These are phyloP conservation scores for Pseudogymnoascus sp. DNA, from an alignment of 2,329 filamentous ascomycete species.

Conservation along the genomic window DNA sequence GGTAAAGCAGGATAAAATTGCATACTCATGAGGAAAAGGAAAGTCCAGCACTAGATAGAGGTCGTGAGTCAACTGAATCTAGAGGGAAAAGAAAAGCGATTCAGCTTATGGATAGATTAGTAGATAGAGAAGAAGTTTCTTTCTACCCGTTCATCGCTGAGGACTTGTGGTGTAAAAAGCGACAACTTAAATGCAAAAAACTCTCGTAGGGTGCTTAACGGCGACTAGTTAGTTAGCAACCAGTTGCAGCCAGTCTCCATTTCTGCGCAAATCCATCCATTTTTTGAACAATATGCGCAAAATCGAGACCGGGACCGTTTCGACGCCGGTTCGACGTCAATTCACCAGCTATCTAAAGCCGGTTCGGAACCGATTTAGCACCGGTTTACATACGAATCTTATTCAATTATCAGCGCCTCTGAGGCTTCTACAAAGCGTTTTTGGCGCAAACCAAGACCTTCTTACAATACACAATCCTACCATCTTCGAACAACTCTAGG, in stretches of 20 bases:
- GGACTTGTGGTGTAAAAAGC: background rate
- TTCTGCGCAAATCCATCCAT: background rate
- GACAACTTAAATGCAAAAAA: background rate
- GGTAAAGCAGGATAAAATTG: slow-evolving; percentile 1
- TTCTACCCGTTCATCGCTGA: background rate
- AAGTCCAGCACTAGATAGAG: background rate
- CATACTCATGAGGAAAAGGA: background rate
- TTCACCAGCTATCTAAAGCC: background rate
- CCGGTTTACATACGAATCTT: background rate
- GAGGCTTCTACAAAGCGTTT: no score
- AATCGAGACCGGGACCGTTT: background rate
- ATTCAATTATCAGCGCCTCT: background rate
- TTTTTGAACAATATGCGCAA: background rate
- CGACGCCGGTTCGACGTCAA: background rate
- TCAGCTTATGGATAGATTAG: background rate
- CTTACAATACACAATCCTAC: no score
- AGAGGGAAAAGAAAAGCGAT: background rate
- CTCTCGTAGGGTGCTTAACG: no score
- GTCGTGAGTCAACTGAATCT: background rate
- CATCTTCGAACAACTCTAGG: no score
- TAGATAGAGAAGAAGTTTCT: background rate
- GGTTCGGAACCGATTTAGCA: background rate
- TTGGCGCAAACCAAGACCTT: background rate
- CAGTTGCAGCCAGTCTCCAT: background rate
- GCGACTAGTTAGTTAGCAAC: background rate